phyloP scores from a whole-genome alignment of 2,329 filamentous ascomycete genomes.

The Fusarium poae region DNA sequence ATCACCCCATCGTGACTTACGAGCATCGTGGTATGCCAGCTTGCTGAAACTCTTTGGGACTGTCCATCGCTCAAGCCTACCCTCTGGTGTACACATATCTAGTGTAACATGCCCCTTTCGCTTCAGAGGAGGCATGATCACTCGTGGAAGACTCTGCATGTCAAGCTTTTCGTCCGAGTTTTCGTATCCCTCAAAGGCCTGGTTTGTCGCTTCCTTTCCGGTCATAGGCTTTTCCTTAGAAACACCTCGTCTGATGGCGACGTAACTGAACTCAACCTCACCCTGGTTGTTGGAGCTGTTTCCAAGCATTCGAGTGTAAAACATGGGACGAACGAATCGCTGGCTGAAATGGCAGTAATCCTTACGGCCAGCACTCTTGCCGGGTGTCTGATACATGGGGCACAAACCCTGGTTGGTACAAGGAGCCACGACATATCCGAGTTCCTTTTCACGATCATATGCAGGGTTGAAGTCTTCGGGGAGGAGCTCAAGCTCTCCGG shows the following conservation, averaged over 20 bases:
- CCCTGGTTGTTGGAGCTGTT: conserved; percentile 83
- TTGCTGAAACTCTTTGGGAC: conserved; percentile 85
- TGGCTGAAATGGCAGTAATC: conserved; percentile 94
- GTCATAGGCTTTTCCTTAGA: conserved; percentile 54
- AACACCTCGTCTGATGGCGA: conserved; percentile 84
- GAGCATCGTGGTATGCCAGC: conserved; percentile 89
- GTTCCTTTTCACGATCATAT: conserved; percentile 62
- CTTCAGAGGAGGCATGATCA: conserved; percentile 86
- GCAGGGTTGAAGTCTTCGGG: conserved; percentile 58
- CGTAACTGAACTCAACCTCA: conserved; percentile 90
- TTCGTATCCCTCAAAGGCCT: conserved; percentile 81
- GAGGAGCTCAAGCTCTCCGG: conserved; percentile 53
- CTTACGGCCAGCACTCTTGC: conserved; percentile 79
- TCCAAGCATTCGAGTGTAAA: conserved; percentile 81
- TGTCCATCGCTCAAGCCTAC: conserved; percentile 91
- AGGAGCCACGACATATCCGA: conserved; percentile 75
- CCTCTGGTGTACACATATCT: conserved; percentile 89
- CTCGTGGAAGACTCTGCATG: conserved; percentile 80
- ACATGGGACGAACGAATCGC: conserved; percentile 85
- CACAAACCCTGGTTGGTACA: conserved; percentile 92
- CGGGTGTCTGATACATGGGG: conserved; percentile 85
- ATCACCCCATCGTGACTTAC: conserved; percentile 92
- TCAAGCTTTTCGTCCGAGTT: conserved; percentile 60
- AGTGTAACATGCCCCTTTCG: conserved; percentile 88
- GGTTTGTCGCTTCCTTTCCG: conserved; percentile 69